Evolutionary conservation across 2,329 filamentous ascomycete genomes (phyloP).

Genomic region (Colletotrichum melonis): DNA sequence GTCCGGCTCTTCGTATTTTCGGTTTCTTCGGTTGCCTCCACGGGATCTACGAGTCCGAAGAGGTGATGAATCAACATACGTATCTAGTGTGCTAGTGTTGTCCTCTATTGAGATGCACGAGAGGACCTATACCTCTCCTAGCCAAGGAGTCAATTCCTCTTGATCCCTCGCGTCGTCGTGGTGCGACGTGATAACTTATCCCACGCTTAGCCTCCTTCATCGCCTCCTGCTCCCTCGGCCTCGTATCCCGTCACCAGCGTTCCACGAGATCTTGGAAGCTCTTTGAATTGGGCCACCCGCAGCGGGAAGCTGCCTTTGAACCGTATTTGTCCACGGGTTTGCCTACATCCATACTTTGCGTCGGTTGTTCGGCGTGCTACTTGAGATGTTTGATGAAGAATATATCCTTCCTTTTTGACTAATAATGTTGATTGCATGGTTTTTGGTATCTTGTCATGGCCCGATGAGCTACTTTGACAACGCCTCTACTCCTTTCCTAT

Average conservation of each 20-base stretch:
- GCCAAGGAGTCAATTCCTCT: neutral
- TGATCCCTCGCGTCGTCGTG: neutral
- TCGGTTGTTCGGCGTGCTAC: neutral
- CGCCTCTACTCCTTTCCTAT: neutral
- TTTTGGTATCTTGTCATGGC: conserved; percentile 28
- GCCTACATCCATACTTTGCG: neutral
- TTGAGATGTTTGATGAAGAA: neutral
- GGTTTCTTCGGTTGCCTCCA: neutral
- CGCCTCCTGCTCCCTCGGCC: neutral
- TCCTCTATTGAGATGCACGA: neutral
- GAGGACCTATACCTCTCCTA: neutral
- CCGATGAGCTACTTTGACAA: neutral
- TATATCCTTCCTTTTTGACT: neutral
- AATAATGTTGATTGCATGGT: neutral
- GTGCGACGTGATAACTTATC: neutral
- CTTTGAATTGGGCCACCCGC: conserved; percentile 23
- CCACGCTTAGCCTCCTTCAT: neutral
- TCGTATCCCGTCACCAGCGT: neutral
- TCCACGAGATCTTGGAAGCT: neutral
- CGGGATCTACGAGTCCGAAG: neutral
- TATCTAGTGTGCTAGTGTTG: neutral
- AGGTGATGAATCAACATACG: neutral
- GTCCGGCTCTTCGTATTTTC: neutral
- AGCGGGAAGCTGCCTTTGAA: conserved; percentile 26
- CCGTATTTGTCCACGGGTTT: neutral